Base-by-base conservation (phyloP, 1,284 basidiomycete species). In the Trichosporon sp. region DNA sequence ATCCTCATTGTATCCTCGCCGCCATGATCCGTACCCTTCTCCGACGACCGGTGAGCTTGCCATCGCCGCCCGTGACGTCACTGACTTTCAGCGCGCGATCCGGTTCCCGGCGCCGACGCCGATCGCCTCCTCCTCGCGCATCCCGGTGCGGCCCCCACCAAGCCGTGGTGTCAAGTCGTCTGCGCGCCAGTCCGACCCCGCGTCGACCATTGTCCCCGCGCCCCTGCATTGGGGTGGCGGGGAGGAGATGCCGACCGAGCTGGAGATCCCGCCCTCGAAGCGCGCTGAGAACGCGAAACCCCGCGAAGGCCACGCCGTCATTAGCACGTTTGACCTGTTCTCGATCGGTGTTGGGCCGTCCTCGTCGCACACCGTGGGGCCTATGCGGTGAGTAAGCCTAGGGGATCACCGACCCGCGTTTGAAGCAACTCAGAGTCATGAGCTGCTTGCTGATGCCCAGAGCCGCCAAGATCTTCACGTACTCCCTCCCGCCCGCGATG, bases 281-380 rank as follows among this genome's bases (percentile, higher is more conserved):
- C 74, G 67, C 2, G 70, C 66, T 0, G 74, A 72, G 3, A 70
- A 72, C 14, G 67, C 68, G 32, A 38, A 32, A 7, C 66, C 73
- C n/a, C 72, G 68, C 26, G 75, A 78, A 0, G 91, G 94, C 71
- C 94, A 97, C 86, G 95, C 94, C 0, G 95, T 97, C 73, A 96
- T 98, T 68, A 92, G 91, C 0, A 90, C 93, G 0, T 96, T 95
- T 69, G 96, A 98, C 84, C 85, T 98, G 65, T 98, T 98, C 86
- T 94, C 92, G 73, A 92, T 98, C 73, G 96, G 96, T 68, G 91
- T 86, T 26, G 83, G 84, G 1, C 80, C 82, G 3, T 79, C 79
- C 37, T 81, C 74, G 46, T 77, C 70, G 2, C 91, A 92, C 78
- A 92, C 91, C 0, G 90, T 98, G 31, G 94, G 93, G 0, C 95